phyloP scores from a whole-genome alignment of 1,284 basidiomycete genomes.

The Puccinia polysora region DNA sequence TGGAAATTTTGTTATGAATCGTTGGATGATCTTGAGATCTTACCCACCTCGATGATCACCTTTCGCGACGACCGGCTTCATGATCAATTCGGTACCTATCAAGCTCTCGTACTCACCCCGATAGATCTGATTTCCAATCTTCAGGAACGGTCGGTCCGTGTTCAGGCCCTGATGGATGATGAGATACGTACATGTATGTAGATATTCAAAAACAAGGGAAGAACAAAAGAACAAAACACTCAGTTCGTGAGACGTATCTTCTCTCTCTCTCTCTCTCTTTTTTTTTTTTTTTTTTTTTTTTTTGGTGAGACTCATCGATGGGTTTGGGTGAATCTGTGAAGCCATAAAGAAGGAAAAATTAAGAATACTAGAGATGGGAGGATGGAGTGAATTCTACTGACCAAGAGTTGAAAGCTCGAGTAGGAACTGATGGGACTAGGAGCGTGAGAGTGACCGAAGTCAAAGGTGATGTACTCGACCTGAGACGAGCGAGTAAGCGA shows the following conservation, averaged over 20 bases:
- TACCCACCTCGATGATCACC: no score
- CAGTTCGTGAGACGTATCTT: no score
- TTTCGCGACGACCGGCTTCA: not conserved
- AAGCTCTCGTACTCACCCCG: slow-evolving; percentile 33
- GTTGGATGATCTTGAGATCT: no score
- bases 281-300: slow-evolving; percentile 5
- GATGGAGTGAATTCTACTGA: slow-evolving; percentile 1
- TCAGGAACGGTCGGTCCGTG: slow-evolving; percentile 18
- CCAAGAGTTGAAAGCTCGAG: slow-evolving; percentile 38
- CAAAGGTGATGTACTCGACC: slow-evolving; percentile 39
- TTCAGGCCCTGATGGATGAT: slow-evolving; percentile 17
- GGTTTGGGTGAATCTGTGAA: not conserved
- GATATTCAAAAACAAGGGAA: not conserved
- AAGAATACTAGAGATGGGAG: no score
- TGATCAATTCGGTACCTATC: slow-evolving; percentile 35
- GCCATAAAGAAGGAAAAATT: not conserved
- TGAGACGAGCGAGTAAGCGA: not conserved
- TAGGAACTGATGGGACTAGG: slow-evolving; percentile 13
- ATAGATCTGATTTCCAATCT: slow-evolving; percentile 38
- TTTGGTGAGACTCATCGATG: not conserved
- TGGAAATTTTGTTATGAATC: not conserved
- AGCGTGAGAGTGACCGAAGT: slow-evolving; percentile 32
- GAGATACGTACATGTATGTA: not conserved
- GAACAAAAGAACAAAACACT: no score
- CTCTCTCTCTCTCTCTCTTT: not conserved